A percentile compares a stretch with the other conserved stretches of the same genome.
Evolutionary conservation across 306 rosid species (phyloP).

Genomic region (Echinosophora koreensis): DNA sequence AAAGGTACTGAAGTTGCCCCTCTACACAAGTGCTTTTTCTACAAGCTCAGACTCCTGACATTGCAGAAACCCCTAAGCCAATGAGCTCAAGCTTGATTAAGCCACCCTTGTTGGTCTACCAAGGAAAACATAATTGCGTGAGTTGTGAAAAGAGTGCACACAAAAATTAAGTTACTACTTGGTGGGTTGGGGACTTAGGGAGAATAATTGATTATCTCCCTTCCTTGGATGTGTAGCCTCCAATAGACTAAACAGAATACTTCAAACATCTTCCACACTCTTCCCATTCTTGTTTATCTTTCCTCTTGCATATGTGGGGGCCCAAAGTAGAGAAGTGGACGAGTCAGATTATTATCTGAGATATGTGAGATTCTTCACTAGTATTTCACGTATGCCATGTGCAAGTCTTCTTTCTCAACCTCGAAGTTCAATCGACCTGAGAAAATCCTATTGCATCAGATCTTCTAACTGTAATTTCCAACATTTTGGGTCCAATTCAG

Average conservation of each 20-base stretch:
- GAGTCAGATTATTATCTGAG: constrained; percentile 4
- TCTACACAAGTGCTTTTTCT: not conserved
- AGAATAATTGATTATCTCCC: constrained; percentile 1
- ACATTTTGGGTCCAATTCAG: constrained; percentile 88
- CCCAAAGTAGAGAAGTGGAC: constrained; percentile 3
- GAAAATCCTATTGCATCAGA: constrained; percentile 52
- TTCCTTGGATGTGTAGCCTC: constrained; percentile 2
- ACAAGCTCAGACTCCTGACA: not conserved
- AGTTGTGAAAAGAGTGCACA: too few species aligned
- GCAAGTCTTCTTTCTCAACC: constrained; percentile 18
- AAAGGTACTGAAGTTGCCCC: not conserved
- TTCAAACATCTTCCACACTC: constrained; percentile 13
- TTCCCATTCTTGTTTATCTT: too few species aligned
- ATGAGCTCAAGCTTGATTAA: too few species aligned
- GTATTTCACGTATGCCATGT: not conserved
- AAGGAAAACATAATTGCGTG: constrained; percentile 21
- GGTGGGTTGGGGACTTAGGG: not conserved
- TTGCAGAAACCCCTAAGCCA: not conserved
- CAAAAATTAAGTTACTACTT: too few species aligned
- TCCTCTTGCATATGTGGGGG: too few species aligned
- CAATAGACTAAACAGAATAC: constrained; percentile 22
- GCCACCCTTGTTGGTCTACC: too few species aligned
- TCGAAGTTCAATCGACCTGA: not conserved
- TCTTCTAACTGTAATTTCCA: constrained; percentile 89
- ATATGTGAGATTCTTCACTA: constrained; percentile 17